Base-by-base conservation (phyloP, 2,329 filamentous ascomycete genomes). In the Neofusicoccum sp. region DNA sequence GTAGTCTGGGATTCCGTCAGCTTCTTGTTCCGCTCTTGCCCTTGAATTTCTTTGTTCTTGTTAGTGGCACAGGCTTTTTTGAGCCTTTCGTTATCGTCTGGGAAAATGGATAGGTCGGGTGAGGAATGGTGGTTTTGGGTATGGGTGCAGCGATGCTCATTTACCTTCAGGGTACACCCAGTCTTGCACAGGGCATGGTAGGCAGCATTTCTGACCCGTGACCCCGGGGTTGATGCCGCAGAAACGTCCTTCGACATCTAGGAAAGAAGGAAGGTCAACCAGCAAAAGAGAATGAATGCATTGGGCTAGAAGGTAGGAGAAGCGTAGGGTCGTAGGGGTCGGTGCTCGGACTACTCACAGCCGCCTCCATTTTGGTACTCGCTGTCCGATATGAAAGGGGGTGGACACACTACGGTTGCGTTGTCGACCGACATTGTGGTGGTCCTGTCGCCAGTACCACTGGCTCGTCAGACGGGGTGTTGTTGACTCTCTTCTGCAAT, bases 171-270 rank as follows among this genome's bases (percentile, higher is more conserved):
- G 77, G 69, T 86, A 87, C 61, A 84, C 77, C 90, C 90, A 96
- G 65, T 92, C 85, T 28, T 89, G 87, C 71, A 91, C 82, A 11
- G 93, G 93, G 74, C 93, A 97, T 64, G 93, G 93, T 58, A 97
- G 78, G 74, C 93, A 97, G 75, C 93, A 97, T 48, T 79, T 82
- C 14, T 85, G 67, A 49, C 80, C 80, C 16, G 78, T 73, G 9
- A 79, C 71, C 37, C 82, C 66, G 1, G 77, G 64, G 22, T 80
- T 66, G 0, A 71, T 61, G 43, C 82, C 77, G 74, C 82, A 89
- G 69, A 85, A 82, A 66, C 87, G 81, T 62, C 81, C 82, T 14
- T 70, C 64, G 49, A 79, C 68, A 68, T 81, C 82, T 84, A 28
- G 1, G 12, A 8, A 28, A 6, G 48, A 29, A 31, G 31, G 28